Evolutionary conservation across 768 basidiomycete genomes (phyloP).

Genomic region (Xerocomellus intermedius): DNA sequence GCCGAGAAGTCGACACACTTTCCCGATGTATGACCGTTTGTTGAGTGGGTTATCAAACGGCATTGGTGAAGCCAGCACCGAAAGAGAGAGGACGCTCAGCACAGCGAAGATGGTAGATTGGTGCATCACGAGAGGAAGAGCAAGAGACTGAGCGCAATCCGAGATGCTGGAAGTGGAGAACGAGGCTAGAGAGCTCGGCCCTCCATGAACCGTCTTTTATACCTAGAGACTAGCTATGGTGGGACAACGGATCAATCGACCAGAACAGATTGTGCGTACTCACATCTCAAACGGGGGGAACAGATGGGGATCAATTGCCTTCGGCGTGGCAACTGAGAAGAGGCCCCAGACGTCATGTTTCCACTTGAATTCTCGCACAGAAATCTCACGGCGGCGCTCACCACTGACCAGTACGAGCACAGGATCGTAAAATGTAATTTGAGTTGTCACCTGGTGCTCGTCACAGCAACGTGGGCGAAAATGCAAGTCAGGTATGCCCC

Average conservation of each 20-base stretch:
- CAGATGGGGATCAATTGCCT: no score
- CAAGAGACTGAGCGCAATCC: background rate
- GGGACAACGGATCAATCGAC: slow-evolving; percentile 6
- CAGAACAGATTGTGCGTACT: slow-evolving; percentile 8
- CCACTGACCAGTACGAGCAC: no score
- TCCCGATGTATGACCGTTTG: slow-evolving; percentile 50
- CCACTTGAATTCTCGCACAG: background rate
- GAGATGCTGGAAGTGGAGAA: background rate
- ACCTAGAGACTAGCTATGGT: background rate
- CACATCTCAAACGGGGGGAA: background rate
- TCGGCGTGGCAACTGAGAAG: background rate
- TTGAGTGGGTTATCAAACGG: slow-evolving; percentile 35
- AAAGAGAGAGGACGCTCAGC: slow-evolving; percentile 41
- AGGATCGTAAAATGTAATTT: no score
- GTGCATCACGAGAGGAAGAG: slow-evolving; percentile 13
- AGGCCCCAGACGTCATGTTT: slow-evolving; percentile 4
- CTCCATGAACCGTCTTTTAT: slow-evolving; percentile 16
- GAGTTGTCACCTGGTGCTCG: no score
- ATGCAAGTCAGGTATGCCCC: no score
- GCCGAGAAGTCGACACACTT: slow-evolving; percentile 38
- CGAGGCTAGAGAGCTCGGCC: background rate
- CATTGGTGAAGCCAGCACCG: slow-evolving; percentile 38
- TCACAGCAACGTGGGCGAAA: no score
- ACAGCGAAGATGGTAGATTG: slow-evolving; percentile 28
- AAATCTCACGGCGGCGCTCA: background rate